Base-by-base conservation (phyloP, 352 stramenopile genomes). In the Phytophthora macrochlamydospora region DNA sequence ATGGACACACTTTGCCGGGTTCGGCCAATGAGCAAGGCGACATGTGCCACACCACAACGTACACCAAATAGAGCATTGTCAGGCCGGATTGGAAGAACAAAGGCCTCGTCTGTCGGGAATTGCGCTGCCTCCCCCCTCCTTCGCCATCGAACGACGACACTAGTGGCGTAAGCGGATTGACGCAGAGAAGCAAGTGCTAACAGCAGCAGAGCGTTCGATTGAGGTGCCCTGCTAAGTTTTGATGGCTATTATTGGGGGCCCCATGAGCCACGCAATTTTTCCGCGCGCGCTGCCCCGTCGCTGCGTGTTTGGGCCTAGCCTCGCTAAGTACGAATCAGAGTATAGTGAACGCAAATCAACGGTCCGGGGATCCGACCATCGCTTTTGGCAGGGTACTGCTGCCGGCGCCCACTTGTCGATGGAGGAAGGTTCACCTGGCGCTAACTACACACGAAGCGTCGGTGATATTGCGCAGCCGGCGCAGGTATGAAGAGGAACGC, bases 1-100 rank as follows among this genome's bases (percentile, higher is more conserved):
- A 79, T 49, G 67, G 60, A 67, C 56, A 18, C 42, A 49, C 46
- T 73, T 75, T 62, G 66, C 51, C 40, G 32, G 38, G 33, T 4
- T 32, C 7, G 0, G 14, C 1, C 29, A 33, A 31, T 33, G 46
- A 4, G 28, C 8, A 2, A 28, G 6, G n/a, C 11, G 24, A 31
- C 6, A 12, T 4, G n/a, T 4, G 7, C 11, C 1, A 33, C 6
- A 38, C 1, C 46, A 37, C 9, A 37, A 4, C 46, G 5, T 4
- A 33, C 48, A 54, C 12, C 12, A 40, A 40, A 54, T 11, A 44
- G 49, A 24, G 48, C 48, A 4, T 18, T 49, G 4, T 3, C 38
- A n/a, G 40, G 12, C 43, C 29, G 13, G 43, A 18, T 49, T 4
- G 43, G 12, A 28, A 49, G 12, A 49, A 49, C 14, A 49, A 49